Percentiles rank a stretch among this genome's conserved stretches.
phyloP scores from a whole-genome alignment of 805 yeast genomes.

The Candida ipomoeae region DNA sequence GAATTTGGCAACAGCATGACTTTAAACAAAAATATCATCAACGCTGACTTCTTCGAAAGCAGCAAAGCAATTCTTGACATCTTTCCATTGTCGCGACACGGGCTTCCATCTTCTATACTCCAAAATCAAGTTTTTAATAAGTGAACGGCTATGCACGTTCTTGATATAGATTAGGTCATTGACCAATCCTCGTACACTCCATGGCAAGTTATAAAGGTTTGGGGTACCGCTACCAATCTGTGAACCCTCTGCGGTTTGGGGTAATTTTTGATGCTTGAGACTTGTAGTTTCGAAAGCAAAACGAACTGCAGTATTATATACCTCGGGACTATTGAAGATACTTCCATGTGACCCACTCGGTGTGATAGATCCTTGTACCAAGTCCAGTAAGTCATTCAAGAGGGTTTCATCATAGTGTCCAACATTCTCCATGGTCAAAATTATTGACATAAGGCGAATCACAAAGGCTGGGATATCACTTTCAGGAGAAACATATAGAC shows the following conservation, averaged over 20 bases:
- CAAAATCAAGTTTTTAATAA: conserved; percentile 23
- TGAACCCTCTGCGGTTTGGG: not conserved
- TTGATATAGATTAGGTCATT: conserved; percentile 31
- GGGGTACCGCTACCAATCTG: not conserved
- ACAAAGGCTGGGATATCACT: conserved; percentile 27
- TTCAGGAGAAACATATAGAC: conserved; percentile 20
- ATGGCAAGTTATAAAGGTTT: conserved; percentile 31
- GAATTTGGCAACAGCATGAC: not conserved
- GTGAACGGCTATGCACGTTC: conserved; percentile 24
- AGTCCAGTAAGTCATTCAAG: conserved; percentile 27
- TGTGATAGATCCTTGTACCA: conserved; percentile 22
- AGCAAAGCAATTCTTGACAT: conserved; percentile 29
- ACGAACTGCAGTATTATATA: conserved; percentile 28
- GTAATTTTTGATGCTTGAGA: conserved; percentile 13
- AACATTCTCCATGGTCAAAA: conserved; percentile 31
- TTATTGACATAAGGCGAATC: conserved; percentile 23
- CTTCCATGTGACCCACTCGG: conserved; percentile 27
- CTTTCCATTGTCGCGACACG: conserved; percentile 27
- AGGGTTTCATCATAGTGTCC: conserved; percentile 33
- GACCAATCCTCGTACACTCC: conserved; percentile 36
- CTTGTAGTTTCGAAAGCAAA: conserved; percentile 37
- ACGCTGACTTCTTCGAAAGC: conserved; percentile 29
- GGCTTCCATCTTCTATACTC: conserved; percentile 31
- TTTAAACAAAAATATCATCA: conserved; percentile 23
- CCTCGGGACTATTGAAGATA: conserved; percentile 20